Base-by-base conservation (phyloP, 164 flowering plant species). In the Liriodendron chinense region DNA sequence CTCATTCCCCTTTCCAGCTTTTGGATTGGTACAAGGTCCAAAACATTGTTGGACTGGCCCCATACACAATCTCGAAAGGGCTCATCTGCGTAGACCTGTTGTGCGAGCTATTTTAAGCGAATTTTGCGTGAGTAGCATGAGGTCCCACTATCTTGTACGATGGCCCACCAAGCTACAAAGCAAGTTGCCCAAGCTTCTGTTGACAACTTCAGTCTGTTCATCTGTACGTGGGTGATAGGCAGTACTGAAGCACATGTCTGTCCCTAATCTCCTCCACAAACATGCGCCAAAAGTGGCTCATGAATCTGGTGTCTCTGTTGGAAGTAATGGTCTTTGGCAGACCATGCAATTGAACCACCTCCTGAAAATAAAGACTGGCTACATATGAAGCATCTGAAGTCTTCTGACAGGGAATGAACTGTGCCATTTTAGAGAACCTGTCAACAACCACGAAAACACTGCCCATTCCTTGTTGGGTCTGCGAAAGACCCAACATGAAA, bases 401-500 rank as follows among this genome's bases (percentile, higher is more conserved):
- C n/a, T n/a, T n/a, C n/a, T n/a, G n/a, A n/a, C n/a, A n/a, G n/a
- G n/a, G n/a, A n/a, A n/a, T n/a, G 9, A 67, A 74, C 22, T 67
- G 76, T 5, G 49, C 76, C 25, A 74, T 49, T 8, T 67, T 65
- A 9, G 64, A 68, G 24, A 75, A 59, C 6, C 21, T 9, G 10
- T 43, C 72, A 22, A 75, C 73, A 2, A 75, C 67, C 10, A 75
- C 72, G n/a, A 68, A 43, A 47, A 47, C 43, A 34, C 43, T 20
- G 10, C 67, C 71, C 0, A 25, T 28, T 10, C 48, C 50, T 53
- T 63, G 16, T 67, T 56, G 74, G 13, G 75, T 76, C 5, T 2
- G n/a, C 0, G 64, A 65, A 9, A 76, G 53, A 5, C 78, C 71
- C 3, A 71, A 13, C 4, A 76, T 64, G 7, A 76, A 71, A 23